These are phyloP conservation scores for Pythium pectinolyticum DNA, from an alignment of 352 stramenopile genomes.

Conservation along the genomic window DNA sequence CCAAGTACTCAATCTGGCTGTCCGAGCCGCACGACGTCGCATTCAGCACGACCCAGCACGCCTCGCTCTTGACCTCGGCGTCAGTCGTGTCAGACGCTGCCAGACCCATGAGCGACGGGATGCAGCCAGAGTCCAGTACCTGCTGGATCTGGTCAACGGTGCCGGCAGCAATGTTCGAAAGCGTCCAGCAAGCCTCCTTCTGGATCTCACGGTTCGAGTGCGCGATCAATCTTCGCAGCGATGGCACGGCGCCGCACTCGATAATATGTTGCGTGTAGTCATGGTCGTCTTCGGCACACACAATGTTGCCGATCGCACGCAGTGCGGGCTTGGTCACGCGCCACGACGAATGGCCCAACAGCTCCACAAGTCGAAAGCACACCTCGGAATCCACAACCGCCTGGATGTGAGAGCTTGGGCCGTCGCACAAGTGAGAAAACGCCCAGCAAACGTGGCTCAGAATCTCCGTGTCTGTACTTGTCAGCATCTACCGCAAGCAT, in stretches of 20 bases:
- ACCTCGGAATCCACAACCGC: slow-evolving; percentile 91
- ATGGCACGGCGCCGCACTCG: slow-evolving; percentile 94
- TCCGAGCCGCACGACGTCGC: slow-evolving; percentile 97
- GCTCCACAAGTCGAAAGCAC: slow-evolving; percentile 91
- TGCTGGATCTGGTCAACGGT: slow-evolving; percentile 98
- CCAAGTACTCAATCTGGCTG: slow-evolving; percentile 91
- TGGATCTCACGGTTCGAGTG: slow-evolving; percentile 98
- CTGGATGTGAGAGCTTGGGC: slow-evolving; percentile 95
- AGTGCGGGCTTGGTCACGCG: slow-evolving; percentile 96
- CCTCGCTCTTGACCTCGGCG: slow-evolving; percentile 96
- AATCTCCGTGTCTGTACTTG: slow-evolving; percentile 94
- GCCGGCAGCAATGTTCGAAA: slow-evolving; percentile 98
- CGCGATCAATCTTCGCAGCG: slow-evolving; percentile 91
- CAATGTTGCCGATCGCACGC: slow-evolving; percentile 98
- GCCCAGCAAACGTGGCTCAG: slow-evolving; percentile 95
- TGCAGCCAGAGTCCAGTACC: slow-evolving; percentile 95
- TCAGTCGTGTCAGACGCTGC: slow-evolving; percentile 92
- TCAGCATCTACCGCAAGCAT: slow-evolving; percentile 73
- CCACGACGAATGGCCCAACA: slow-evolving; percentile 92
- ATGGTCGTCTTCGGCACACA: slow-evolving; percentile 95
- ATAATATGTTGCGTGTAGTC: slow-evolving; percentile 95
- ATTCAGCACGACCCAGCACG: slow-evolving; percentile 98
- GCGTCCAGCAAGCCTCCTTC: slow-evolving; percentile 96
- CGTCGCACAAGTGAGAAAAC: slow-evolving; percentile 97
- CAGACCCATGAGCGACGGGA: slow-evolving; percentile 93